phyloP scores from a whole-genome alignment of 768 basidiomycete species.

The Termitomyces sp. region DNA sequence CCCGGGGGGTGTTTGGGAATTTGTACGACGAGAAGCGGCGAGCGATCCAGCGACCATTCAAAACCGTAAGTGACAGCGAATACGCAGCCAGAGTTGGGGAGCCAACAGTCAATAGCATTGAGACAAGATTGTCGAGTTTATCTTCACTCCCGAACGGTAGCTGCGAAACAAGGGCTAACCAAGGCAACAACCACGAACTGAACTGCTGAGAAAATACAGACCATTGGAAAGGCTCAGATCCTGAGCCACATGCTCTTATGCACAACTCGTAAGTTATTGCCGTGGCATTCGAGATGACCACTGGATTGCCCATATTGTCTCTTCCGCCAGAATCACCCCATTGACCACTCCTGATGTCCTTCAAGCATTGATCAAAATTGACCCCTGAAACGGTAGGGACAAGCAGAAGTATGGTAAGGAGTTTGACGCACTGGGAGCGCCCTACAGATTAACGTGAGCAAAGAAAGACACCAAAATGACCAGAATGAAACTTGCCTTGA shows the following conservation, averaged over 20 bases:
- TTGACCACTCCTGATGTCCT: conserved; percentile 10
- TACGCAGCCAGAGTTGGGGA: conserved; percentile 40
- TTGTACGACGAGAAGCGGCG: conserved; percentile 21
- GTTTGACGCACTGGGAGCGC: neutral
- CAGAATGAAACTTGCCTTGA: neutral
- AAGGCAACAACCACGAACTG: conserved; percentile 41
- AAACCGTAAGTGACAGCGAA: conserved; percentile 36
- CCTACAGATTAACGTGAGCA: neutral
- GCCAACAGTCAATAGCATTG: conserved; percentile 36
- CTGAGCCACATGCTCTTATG: conserved; percentile 20
- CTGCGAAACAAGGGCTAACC: conserved; percentile 41
- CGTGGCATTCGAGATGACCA: conserved; percentile 17
- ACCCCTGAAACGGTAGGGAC: neutral
- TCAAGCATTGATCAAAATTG: conserved; percentile 18
- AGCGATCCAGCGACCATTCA: conserved; percentile 38
- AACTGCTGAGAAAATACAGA: conserved; percentile 31
- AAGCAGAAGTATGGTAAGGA: neutral
- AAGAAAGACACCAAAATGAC: neutral
- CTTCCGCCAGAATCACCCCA: conserved; percentile 16
- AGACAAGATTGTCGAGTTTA: conserved; percentile 34
- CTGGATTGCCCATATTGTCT: conserved; percentile 21
- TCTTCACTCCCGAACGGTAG: conserved; percentile 40
- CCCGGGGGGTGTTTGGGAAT: conserved; percentile 24
- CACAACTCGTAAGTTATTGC: conserved; percentile 26
- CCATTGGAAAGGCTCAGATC: conserved; percentile 23